Evolutionary conservation across 192 early-diverging fungal genomes (phyloP), one percentile per base, ranked within the genome.

Genomic region (Phycomyces nitens): DNA sequence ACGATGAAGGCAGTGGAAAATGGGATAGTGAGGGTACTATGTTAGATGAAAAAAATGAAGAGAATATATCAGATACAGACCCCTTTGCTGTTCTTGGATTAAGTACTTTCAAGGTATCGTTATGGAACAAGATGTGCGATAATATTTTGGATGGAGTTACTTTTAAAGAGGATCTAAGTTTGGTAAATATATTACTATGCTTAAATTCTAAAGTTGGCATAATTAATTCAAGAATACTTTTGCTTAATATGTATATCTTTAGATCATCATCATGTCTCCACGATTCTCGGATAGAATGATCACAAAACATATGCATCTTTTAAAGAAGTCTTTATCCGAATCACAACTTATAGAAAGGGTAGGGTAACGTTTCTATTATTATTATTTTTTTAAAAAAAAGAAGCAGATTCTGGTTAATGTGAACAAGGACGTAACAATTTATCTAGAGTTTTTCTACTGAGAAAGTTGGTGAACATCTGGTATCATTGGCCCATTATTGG

Each of bases 401-500:
- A 22, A 4, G 3, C 2, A 26, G 11, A 54, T 2, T 21, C 2
- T 34, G 7, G 2, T 34, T 34, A 7, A 34, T 34, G 29, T 34
- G 29, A 34, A 20, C 49, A 50, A 20, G n/a, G 12, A 47, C 11
- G 18, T 11, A 6, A 3, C 44, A 3, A 47, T 11, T 47, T 47
- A 54, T 22, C 22, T 22, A 22, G 21, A 54, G 23, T 6, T 12
- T 20, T 14, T 29, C 23, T 54, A 21, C 53, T 2, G 26, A 54
- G 1, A 29, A 54, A 54, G 23, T 54, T 20, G 53, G 53, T 3
- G 12, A 24, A 3, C 53, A 54, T 54, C 5, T 54, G 12, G 23
- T 54, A 14, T 15, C 53, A 21, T 54, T 54, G 53, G 53, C 53
- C 11, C 53, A 29, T 24, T 54, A 54, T 24, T 54, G 53, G 53